A percentile compares a stretch with the other conserved stretches of the same genome.
phyloP scores from a whole-genome alignment of 345 rosid genomes.

The Aquilaria sinensis region DNA sequence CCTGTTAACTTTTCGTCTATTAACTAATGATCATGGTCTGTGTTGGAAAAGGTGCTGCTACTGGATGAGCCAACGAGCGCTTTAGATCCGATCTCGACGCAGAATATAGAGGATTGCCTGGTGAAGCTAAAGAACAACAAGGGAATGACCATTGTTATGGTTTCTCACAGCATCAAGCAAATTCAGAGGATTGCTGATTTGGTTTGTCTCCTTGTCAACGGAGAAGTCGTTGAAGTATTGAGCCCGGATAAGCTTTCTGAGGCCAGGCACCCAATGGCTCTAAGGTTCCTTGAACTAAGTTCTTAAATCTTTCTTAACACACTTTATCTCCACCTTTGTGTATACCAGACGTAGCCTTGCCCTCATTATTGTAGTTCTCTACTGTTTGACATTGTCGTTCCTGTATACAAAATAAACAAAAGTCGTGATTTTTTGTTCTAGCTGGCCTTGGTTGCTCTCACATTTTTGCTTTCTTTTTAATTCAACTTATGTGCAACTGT shows the following conservation, averaged over 20 bases:
- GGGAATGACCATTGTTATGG: constrained; percentile 60
- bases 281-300: constrained; percentile 62
- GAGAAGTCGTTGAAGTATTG: constrained; percentile 71
- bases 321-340: too few species aligned
- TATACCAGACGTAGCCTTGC: too few species aligned
- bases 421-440: neutral
- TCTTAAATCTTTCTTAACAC: constrained; percentile 8
- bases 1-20: neutral
- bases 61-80: constrained; percentile 90
- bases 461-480: neutral
- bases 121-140: constrained; percentile 64
- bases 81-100: constrained; percentile 74
- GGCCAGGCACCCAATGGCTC: constrained; percentile 82
- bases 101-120: constrained; percentile 79
- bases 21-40: neutral
- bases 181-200: constrained; percentile 79
- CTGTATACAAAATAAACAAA: too few species aligned
- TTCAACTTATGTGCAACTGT: neutral
- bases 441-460: neutral
- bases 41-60: constrained; percentile 44
- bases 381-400: too few species aligned
- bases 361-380: too few species aligned
- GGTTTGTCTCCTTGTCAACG: constrained; percentile 71
- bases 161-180: constrained; percentile 89
- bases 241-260: constrained; percentile 57